phyloP scores from a whole-genome alignment of 192 early-diverging fungal species.

The Backusella australiensis region DNA sequence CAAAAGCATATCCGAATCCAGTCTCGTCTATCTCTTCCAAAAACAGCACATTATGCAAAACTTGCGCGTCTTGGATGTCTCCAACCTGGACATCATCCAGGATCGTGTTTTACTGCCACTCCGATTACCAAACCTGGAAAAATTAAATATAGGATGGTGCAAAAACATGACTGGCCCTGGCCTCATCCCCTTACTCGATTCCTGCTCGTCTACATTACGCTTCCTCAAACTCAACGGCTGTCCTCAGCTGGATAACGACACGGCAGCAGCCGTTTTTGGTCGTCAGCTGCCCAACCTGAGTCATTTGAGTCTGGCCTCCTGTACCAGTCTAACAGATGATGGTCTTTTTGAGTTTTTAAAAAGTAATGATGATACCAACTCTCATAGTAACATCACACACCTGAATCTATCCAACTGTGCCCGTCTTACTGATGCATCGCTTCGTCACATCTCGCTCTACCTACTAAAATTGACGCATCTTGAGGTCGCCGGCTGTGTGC shows the following conservation, averaged over 20 bases:
- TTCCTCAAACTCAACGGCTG: slow-evolving; percentile 48
- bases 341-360: slow-evolving; percentile 37
- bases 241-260: slow-evolving; percentile 37
- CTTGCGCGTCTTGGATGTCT: slow-evolving; percentile 41
- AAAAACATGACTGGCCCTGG: slow-evolving; percentile 44
- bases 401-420: slow-evolving; percentile 45
- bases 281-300: slow-evolving; percentile 37
- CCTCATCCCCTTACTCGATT: slow-evolving; percentile 24
- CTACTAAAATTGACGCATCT: slow-evolving; percentile 40
- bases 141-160: slow-evolving; percentile 51
- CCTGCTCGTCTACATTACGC: slow-evolving; percentile 36
- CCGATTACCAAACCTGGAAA: slow-evolving; percentile 36
- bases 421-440: slow-evolving; percentile 34
- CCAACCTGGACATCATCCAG: slow-evolving; percentile 40
- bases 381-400: slow-evolving; percentile 27
- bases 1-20: slow-evolving; percentile 36
- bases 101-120: slow-evolving; percentile 39
- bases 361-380: not conserved
- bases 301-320: slow-evolving; percentile 44
- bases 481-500: slow-evolving; percentile 44
- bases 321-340: slow-evolving; percentile 38
- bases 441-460: slow-evolving; percentile 33
- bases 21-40: slow-evolving; percentile 39
- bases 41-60: slow-evolving; percentile 18
- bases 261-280: slow-evolving; percentile 35